phyloP scores from a whole-genome alignment of 108 stramenopile genomes.

The Chaetoceros tenuissimus region DNA sequence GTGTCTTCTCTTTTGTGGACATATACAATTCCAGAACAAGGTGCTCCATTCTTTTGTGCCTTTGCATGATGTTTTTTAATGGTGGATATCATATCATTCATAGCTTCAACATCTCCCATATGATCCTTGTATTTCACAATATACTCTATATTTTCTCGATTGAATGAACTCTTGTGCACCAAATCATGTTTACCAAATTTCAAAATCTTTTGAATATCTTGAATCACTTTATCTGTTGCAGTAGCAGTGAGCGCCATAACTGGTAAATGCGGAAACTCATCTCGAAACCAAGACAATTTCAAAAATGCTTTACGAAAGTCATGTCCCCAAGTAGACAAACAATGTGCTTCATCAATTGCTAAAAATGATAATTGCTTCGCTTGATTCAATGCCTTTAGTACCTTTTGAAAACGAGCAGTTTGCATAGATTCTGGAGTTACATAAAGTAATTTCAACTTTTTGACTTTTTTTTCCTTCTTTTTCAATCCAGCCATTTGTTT shows the following conservation, averaged over 20 bases:
- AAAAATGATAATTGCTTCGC: constrained; percentile 61
- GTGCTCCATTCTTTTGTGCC: constrained; percentile 15
- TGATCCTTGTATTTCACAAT: constrained; percentile 49
- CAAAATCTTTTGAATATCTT: constrained; percentile 66
- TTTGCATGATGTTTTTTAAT: constrained; percentile 48
- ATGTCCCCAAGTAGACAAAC: constrained; percentile 91
- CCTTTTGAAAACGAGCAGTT: constrained; percentile 53
- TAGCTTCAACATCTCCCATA: constrained; percentile 12
- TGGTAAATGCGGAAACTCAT: constrained; percentile 73
- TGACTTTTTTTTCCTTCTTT: constrained; percentile 10
- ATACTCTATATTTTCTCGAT: constrained; percentile 91
- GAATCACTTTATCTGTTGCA: constrained; percentile 78
- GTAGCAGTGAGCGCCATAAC: constrained; percentile 91
- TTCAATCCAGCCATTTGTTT: constrained; percentile 12
- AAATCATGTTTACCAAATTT: constrained; percentile 13
- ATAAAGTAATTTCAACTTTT: constrained; percentile 75
- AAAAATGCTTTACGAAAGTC: constrained; percentile 81
- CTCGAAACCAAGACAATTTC: constrained; percentile 57
- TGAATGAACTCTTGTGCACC: constrained; percentile 64
- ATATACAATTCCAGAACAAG: constrained; percentile 89
- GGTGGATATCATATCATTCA: constrained; percentile 37
- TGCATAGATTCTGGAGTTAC: constrained; percentile 92
- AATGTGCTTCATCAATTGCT: constrained; percentile 98
- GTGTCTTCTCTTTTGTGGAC: constrained; percentile 87
- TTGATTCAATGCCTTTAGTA: constrained; percentile 55